Base-by-base conservation (phyloP, 2,329 filamentous ascomycete species). In the Cladophialophora immunda region DNA sequence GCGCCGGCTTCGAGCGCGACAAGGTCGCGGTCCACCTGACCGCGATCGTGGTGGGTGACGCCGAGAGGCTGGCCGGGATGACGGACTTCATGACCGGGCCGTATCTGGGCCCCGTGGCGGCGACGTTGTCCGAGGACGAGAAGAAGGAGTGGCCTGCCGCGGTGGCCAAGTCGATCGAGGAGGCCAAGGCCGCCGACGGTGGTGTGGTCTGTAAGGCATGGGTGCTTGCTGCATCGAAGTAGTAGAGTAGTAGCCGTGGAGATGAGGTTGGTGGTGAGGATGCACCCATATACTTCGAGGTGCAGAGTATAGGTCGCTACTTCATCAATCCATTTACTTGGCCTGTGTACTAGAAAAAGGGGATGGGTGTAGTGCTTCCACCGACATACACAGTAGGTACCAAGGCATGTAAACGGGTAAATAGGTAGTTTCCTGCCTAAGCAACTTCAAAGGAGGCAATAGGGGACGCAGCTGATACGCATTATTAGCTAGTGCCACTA, bases 201-300 rank as follows among this genome's bases (percentile, higher is more conserved):
- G 50, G 19, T 25, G 50, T 53, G 19, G 1, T 53, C 13, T 53
- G 50, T 53, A 22, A 30, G 22, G 50, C 50, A 6, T 53, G 50
- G 50, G 50, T 53, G 13, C 50, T 27, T 25, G 17, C 27, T 53
- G 50, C 50, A 6, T 53, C 19, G n/a, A 53, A 53, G 50, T 29
- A 41, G 38, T 41, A n/a, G 15, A 4, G 4, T 4, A 17, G 36
- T 17, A 17, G 1, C 30, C 9, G 30, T 4, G 9, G 30, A 32
- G 30, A 32, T 32, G 30, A 32, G 30, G 30, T 32, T 32, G 30
- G 30, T n/a, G n/a, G n/a, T n/a, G 8, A 30, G 29, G 8, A 30
- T 30, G 29, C 8, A 30, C 29, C 8, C 29, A 8, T 30, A 30
- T 30, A 8, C 8, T 30, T 8, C 29, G 4, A 30, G 32, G 30